Conservation (phyloP, 23 red algal genomes). For the Chondrus crispus region DNA sequence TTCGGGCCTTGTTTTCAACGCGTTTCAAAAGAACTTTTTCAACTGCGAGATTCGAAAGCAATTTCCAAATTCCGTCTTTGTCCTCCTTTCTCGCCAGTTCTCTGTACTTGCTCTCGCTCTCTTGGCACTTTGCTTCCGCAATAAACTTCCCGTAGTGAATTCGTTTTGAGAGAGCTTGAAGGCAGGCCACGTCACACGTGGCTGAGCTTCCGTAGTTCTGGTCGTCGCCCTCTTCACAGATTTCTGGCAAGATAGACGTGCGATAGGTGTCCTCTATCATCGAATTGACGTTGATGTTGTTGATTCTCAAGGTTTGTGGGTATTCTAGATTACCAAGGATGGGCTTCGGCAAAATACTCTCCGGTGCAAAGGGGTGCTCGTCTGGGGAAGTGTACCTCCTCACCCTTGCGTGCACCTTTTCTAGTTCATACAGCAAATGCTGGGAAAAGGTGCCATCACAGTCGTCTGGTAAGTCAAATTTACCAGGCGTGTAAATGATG, state of each 20-base stretch:
- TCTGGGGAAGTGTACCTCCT: slow-evolving; percentile 91
- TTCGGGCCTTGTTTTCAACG: slow-evolving; percentile 85
- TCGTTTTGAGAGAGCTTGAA: slow-evolving; percentile 96
- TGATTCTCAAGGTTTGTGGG: slow-evolving; percentile 67
- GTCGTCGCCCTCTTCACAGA: slow-evolving; percentile 89
- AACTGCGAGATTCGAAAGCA: slow-evolving; percentile 72
- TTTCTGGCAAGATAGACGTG: slow-evolving; percentile 57
- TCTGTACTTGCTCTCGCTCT: slow-evolving; percentile 58
- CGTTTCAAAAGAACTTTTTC: slow-evolving; percentile 78
- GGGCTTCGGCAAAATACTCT: slow-evolving; percentile 58
- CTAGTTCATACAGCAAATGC: slow-evolving; percentile 82
- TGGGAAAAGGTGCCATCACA: slow-evolving; percentile 79
- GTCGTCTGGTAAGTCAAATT: slow-evolving; percentile 59
- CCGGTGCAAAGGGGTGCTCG: slow-evolving; percentile 89
- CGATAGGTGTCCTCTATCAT: slow-evolving; percentile 68
- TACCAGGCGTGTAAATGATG: slow-evolving; percentile 68
- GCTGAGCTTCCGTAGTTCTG: slow-evolving; percentile 94
- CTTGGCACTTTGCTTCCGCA: slow-evolving; percentile 95
- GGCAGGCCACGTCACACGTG: slow-evolving; percentile 85
- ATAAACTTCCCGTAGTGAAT: slow-evolving; percentile 99
- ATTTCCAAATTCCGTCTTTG: slow-evolving; percentile 61
- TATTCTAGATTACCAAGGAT: slow-evolving; percentile 70
- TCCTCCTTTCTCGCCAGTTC: slow-evolving; percentile 55
- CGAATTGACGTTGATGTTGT: slow-evolving; percentile 88
- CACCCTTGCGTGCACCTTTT: slow-evolving; percentile 87